These are phyloP conservation scores for Phytopythium litorale DNA, from an alignment of 352 stramenopile species.

Conservation along the genomic window DNA sequence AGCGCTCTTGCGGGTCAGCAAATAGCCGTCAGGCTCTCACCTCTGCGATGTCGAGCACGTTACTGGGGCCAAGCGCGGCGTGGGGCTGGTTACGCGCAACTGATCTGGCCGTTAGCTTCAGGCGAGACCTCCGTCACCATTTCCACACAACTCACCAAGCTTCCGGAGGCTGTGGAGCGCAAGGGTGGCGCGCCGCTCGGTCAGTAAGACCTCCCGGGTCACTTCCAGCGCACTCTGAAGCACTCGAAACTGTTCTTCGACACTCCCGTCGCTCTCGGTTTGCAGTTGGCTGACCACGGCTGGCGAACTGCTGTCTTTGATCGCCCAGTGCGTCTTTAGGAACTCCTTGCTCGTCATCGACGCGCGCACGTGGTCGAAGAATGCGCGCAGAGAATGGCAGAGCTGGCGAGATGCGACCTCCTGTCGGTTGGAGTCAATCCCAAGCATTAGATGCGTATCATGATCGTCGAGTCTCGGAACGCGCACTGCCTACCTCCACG, in stretches of 20 bases:
- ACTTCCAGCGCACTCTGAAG: background rate
- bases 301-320: background rate
- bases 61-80: background rate
- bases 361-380: constrained; percentile 29
- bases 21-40: background rate
- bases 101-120: background rate
- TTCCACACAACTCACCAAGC: background rate
- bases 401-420: constrained; percentile 36
- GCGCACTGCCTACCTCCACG: constrained; percentile 18
- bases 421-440: constrained; percentile 7
- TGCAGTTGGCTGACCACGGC: too few relatives aligned
- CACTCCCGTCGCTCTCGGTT: background rate
- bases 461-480: background rate
- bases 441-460: background rate
- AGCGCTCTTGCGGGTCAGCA: background rate
- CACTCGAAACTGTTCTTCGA: background rate
- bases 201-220: background rate
- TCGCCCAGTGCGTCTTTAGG: background rate
- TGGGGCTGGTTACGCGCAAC: background rate
- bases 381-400: constrained; percentile 24
- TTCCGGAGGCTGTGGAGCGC: background rate
- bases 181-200: background rate
- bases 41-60: constrained; percentile 1
- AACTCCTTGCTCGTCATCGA: constrained; percentile 6
- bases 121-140: background rate